These are phyloP conservation scores for Candida krabiensis DNA, from an alignment of 805 yeast species.

Conservation along the genomic window DNA sequence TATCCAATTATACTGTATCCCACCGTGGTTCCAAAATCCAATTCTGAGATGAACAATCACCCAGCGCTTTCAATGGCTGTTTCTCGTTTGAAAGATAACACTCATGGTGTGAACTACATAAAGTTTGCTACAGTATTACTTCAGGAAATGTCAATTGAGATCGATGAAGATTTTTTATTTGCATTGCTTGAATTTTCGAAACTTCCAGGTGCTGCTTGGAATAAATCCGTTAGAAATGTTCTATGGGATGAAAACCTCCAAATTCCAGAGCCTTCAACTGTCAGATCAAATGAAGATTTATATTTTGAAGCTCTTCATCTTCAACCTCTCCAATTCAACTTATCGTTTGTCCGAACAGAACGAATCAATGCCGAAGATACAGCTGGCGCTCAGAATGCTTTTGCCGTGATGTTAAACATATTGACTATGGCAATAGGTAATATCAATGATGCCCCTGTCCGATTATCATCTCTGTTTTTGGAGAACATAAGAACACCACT, in stretches of 20 bases:
- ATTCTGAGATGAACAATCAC: slow-evolving; percentile 80
- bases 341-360: slow-evolving; percentile 91
- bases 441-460: slow-evolving; percentile 94
- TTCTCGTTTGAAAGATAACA: slow-evolving; percentile 80
- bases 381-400: slow-evolving; percentile 55
- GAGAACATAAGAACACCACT: slow-evolving; percentile 89
- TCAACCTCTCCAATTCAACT: slow-evolving; percentile 85
- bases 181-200: slow-evolving; percentile 79
- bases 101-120: slow-evolving; percentile 86
- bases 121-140: slow-evolving; percentile 87
- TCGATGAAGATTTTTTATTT: slow-evolving; percentile 90
- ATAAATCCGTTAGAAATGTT: slow-evolving; percentile 34
- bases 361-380: slow-evolving; percentile 64
- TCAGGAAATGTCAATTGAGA: slow-evolving; percentile 89
- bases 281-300: slow-evolving; percentile 60
- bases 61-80: slow-evolving; percentile 88
- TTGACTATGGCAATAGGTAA: slow-evolving; percentile 97
- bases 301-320: slow-evolving; percentile 91
- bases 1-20: slow-evolving; percentile 91
- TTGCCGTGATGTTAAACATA: slow-evolving; percentile 78
- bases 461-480: slow-evolving; percentile 79
- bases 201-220: slow-evolving; percentile 83
- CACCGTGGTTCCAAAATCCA: slow-evolving; percentile 80
- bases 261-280: slow-evolving; percentile 67
- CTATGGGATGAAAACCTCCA: slow-evolving; percentile 63